A percentile compares a stretch with the other conserved stretches of the same genome.
Conservation (phyloP, 208 protist species). For the Herpetomonas muscarum region DNA sequence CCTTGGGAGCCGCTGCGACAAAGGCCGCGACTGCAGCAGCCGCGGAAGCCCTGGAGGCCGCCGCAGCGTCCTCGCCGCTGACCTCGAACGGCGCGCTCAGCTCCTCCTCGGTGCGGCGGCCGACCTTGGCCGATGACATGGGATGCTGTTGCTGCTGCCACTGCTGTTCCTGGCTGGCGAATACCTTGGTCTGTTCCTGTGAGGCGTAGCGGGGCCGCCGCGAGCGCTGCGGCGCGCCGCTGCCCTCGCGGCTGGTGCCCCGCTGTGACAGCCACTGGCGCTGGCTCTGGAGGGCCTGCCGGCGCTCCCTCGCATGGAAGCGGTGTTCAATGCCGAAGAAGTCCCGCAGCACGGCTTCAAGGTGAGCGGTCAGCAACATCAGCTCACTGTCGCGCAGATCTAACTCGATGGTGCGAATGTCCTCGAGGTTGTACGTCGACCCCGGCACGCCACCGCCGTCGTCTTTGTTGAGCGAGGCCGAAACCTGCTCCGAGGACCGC, state of each 20-base stretch:
- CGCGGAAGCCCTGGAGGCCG: neutral
- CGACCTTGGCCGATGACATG: neutral
- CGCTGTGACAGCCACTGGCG: neutral
- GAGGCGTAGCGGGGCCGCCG: too few species aligned
- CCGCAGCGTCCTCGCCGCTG: neutral
- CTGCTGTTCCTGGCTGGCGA: too few species aligned
- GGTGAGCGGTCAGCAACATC: constrained; percentile 61
- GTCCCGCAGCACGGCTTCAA: constrained; percentile 69
- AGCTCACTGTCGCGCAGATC: constrained; percentile 52
- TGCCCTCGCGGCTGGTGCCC: neutral
- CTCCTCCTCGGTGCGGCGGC: too few species aligned
- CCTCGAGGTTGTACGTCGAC: constrained; percentile 49
- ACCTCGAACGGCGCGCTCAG: neutral
- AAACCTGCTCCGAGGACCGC: neutral
- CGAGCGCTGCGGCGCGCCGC: too few species aligned
- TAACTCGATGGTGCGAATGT: constrained; percentile 36
- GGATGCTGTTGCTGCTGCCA: neutral
- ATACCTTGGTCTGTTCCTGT: too few species aligned
- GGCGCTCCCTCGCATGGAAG: constrained; percentile 23
- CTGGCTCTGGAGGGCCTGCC: neutral
- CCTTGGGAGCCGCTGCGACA: neutral
- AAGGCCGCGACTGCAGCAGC: neutral
- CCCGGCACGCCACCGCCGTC: constrained; percentile 10
- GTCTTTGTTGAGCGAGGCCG: neutral
- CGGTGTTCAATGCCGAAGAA: constrained; percentile 76